Evolutionary conservation across 208 protist species (phyloP).

Genomic region (Crithidia expoeki): DNA sequence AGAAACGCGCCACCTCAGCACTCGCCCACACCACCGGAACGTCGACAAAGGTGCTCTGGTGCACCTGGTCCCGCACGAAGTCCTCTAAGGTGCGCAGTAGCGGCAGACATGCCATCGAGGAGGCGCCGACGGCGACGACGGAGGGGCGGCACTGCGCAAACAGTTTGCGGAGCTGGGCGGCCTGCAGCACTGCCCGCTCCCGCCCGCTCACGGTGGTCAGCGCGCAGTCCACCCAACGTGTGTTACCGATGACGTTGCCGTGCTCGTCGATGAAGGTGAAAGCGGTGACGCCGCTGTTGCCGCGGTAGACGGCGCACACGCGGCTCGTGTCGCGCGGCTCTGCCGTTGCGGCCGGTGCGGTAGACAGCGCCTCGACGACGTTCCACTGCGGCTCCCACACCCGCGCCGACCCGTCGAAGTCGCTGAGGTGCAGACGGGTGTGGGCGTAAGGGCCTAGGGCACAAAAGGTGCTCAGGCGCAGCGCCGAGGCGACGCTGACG

Average conservation of each 20-base stretch:
- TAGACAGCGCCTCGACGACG: conserved; percentile 77
- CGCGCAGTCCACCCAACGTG: conserved; percentile 75
- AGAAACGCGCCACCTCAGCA: conserved; percentile 74
- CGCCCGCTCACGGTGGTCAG: conserved; percentile 60
- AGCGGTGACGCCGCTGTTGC: conserved; percentile 64
- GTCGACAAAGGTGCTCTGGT: conserved; percentile 37
- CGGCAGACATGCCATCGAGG: conserved; percentile 40
- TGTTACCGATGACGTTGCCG: conserved; percentile 65
- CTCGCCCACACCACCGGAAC: conserved; percentile 78
- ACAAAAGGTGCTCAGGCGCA: conserved; percentile 66
- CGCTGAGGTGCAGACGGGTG: conserved; percentile 60
- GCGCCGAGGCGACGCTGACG: conserved; percentile 40
- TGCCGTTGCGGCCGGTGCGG: background rate
- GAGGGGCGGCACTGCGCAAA: conserved; percentile 62
- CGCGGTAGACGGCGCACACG: conserved; percentile 80
- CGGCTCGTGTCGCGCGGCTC: conserved; percentile 34
- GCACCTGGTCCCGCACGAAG: conserved; percentile 70
- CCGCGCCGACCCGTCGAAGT: conserved; percentile 51
- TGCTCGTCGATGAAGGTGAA: conserved; percentile 83
- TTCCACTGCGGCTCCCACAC: conserved; percentile 87
- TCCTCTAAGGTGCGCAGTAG: conserved; percentile 63
- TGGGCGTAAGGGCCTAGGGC: conserved; percentile 67
- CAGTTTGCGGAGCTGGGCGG: conserved; percentile 66
- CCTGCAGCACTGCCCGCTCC: conserved; percentile 49
- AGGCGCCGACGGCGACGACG: conserved; percentile 77